phyloP scores from a whole-genome alignment of 257 asterid species.

The Henckelia pumila region DNA sequence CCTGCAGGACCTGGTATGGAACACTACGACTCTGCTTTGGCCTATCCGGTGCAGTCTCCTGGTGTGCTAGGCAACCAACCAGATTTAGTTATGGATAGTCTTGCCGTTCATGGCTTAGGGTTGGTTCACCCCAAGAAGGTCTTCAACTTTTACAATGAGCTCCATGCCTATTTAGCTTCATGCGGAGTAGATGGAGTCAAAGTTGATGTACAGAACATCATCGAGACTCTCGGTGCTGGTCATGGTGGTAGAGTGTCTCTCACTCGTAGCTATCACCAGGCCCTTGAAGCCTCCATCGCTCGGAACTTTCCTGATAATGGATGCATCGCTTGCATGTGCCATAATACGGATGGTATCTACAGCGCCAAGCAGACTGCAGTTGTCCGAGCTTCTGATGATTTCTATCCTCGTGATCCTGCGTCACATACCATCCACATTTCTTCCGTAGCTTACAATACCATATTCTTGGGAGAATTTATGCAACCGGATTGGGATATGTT shows the following conservation, averaged over 20 bases:
- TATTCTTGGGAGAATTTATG: constrained; percentile 88
- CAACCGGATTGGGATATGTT: constrained; percentile 99
- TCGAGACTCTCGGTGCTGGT: constrained; percentile 97
- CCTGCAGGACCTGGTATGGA: constrained; percentile 85
- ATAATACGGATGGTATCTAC: constrained; percentile 87
- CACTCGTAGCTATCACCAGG: constrained; percentile 86
- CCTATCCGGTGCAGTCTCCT: constrained; percentile 88
- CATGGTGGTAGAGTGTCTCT: constrained; percentile 95
- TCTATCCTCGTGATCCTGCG: constrained; percentile 93
- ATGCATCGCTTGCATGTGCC: constrained; percentile 97
- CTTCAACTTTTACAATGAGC: constrained; percentile 88
- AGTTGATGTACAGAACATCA: constrained; percentile 95
- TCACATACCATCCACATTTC: constrained; percentile 90
- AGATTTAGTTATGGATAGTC: constrained; percentile 93
- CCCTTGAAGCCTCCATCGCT: constrained; percentile 85
- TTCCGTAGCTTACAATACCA: constrained; percentile 77
- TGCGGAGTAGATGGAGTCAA: constrained; percentile 98
- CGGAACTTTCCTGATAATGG: constrained; percentile 81
- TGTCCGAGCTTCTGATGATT: constrained; percentile 94
- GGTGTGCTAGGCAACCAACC: constrained; percentile 95
- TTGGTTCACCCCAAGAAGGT: constrained; percentile 88
- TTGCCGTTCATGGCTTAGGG: constrained; percentile 89
- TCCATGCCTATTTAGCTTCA: constrained; percentile 83
- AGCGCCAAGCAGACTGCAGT: constrained; percentile 77
- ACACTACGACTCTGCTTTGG: constrained; percentile 80